Base-by-base conservation (phyloP, 371 early-diverging fungal species). In the Mortierella polycephala region DNA sequence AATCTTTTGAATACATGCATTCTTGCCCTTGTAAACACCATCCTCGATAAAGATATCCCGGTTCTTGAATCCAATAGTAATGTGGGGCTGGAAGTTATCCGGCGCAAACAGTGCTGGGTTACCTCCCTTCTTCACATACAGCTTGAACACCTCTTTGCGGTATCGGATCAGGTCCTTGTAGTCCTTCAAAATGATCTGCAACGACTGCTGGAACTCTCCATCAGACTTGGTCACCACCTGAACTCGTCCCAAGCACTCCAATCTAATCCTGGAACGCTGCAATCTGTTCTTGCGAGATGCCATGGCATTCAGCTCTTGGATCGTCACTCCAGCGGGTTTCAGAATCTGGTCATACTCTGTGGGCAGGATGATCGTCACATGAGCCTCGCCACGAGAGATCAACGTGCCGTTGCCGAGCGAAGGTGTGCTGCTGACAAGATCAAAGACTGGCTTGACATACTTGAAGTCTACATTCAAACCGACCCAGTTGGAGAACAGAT, bases 351-450 rank as follows among this genome's bases (percentile, higher is more conserved):
- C 81, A 54, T 84, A 92, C 74, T 95, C 95, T 0, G 95, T 91
- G 0, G 95, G 95, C 9, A 87, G 82, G 47, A 95, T 82, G 13
- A 94, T 85, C 1, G 95, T 95, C 51, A 95, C 80, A 52, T 95
- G 95, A 0, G 94, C 85, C 69, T 95, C 95, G 18, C 90, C 92
- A 56, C 87, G 82, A 45, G 88, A 83, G 55, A 85, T 83, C 39
- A 84, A 62, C 10, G 88, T 85, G 13, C 79, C 75, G 60, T 79
- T 79, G 21, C 62, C 55, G 41, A 69, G 13, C 18, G 76, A 49
- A 13, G 51, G 63, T 0, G 88, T 88, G 0, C 85, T 74, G 69
- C 89, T 91, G 37, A 91, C 65, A 7, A 63, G 57, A 10, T 86
- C 70, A 59, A 89, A 87, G 11, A 92, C 55, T 14, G 88, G 87